These are phyloP conservation scores for Eucalyptus marginata DNA, from an alignment of 345 rosid species.

Conservation along the genomic window DNA sequence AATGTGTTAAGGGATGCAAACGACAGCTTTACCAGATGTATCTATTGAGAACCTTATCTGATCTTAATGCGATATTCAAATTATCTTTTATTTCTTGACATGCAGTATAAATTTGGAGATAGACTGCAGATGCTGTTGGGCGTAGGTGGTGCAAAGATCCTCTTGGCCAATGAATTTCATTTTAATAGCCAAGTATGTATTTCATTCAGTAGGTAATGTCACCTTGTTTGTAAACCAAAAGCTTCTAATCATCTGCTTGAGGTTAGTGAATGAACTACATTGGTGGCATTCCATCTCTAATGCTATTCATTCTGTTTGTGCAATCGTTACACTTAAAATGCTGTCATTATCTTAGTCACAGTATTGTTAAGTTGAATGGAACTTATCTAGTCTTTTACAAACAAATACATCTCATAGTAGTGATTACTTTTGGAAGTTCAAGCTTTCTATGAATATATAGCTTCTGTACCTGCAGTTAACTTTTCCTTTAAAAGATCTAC, in stretches of 20 bases:
- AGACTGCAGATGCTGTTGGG: slow-evolving; percentile 37
- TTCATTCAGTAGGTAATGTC: background rate
- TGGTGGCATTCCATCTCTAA: background rate
- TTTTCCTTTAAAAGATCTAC: background rate
- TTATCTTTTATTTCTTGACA: background rate
- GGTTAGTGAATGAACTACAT: background rate
- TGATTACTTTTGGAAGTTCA: background rate
- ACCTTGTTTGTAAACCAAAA: background rate
- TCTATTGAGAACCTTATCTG: background rate
- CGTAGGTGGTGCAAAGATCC: slow-evolving; percentile 49
- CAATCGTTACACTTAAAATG: background rate
- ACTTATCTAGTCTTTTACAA: background rate
- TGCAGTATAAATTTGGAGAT: slow-evolving; percentile 60
- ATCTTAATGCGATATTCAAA: background rate
- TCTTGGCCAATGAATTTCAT: slow-evolving; percentile 32
- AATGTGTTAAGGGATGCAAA: background rate
- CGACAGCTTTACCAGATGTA: background rate
- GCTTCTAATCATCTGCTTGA: background rate
- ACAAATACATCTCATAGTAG: background rate
- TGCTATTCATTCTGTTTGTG: background rate
- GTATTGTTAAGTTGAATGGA: background rate
- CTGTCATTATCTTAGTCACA: background rate
- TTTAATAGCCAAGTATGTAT: slow-evolving; percentile 57
- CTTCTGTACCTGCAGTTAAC: background rate
- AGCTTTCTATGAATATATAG: background rate